These are phyloP conservation scores for Dysphania ambrosioides DNA, from an alignment of 148 eudicot species.

Conservation along the genomic window DNA sequence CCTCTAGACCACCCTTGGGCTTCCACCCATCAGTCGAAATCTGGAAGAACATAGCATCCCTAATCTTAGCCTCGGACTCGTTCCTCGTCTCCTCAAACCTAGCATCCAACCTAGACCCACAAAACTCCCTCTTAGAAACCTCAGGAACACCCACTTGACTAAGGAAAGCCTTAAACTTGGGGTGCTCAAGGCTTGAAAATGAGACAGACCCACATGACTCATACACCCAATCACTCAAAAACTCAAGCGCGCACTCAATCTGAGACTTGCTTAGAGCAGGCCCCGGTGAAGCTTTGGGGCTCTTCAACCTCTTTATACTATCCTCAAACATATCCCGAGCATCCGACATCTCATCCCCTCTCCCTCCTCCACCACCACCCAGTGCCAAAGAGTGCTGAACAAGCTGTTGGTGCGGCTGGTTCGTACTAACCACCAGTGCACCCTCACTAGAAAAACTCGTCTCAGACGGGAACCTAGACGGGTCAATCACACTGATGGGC, in stretches of 20 bases:
- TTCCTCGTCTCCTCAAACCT: slow-evolving; percentile 58
- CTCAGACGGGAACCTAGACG: slow-evolving; percentile 49
- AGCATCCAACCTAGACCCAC: slow-evolving; percentile 64
- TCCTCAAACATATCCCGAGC: slow-evolving; percentile 81
- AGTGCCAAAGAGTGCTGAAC: no score
- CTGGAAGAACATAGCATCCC: slow-evolving; percentile 85
- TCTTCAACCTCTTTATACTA: slow-evolving; percentile 77
- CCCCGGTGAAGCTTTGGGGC: slow-evolving; percentile 70
- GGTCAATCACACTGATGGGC: slow-evolving; percentile 58
- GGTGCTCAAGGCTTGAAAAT: slow-evolving; percentile 70
- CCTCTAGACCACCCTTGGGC: slow-evolving; percentile 37
- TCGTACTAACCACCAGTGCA: slow-evolving; percentile 22
- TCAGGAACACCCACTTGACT: slow-evolving; percentile 66
- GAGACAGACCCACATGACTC: slow-evolving; percentile 83
- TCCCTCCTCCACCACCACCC: slow-evolving; percentile 37
- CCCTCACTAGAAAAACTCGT: slow-evolving; percentile 29
- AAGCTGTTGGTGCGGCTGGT: background rate
- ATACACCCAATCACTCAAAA: slow-evolving; percentile 79
- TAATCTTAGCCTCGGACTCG: slow-evolving; percentile 58
- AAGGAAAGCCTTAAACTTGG: slow-evolving; percentile 74
- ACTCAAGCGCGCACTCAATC: slow-evolving; percentile 56
- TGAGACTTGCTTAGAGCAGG: slow-evolving; percentile 59
- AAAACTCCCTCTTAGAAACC: slow-evolving; percentile 47
- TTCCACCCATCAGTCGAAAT: slow-evolving; percentile 82
- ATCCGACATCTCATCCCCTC: slow-evolving; percentile 62